Evolutionary conservation across 164 flowering plant genomes (phyloP).

Genomic region (Tinospora cordifolia): DNA sequence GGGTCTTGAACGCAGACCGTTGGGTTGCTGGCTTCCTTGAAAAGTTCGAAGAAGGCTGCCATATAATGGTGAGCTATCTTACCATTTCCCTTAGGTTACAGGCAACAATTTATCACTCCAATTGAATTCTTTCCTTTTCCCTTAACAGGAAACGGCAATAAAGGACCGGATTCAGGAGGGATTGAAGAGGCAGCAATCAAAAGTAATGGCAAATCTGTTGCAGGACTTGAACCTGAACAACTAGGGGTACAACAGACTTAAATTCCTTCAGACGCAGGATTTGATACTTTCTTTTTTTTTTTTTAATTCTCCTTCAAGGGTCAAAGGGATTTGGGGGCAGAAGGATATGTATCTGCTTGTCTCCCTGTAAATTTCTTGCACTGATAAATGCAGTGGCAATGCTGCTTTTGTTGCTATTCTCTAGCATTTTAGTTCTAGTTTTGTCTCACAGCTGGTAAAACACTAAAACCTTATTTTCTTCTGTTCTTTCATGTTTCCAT

Average conservation of each 20-base stretch:
- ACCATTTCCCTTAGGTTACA: neutral
- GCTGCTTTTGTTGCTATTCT: no score
- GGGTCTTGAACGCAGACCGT: conserved; percentile 89
- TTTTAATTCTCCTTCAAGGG: no score
- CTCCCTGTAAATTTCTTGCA: no score
- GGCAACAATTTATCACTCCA: neutral
- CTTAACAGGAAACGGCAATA: conserved; percentile 24
- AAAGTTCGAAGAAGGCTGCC: conserved; percentile 85
- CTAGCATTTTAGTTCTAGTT: no score
- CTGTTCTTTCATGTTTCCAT: no score
- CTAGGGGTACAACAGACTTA: neutral
- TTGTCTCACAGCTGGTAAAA: no score
- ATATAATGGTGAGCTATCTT: conserved; percentile 44
- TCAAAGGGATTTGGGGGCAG: no score
- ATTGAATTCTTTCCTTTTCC: neutral
- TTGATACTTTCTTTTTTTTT: no score
- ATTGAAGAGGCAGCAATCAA: conserved; percentile 18
- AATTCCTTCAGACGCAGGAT: neutral
- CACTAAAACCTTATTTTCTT: no score
- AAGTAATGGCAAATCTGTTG: neutral
- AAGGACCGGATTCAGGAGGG: conserved; percentile 28
- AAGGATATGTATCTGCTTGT: no score
- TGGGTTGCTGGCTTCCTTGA: conserved; percentile 75
- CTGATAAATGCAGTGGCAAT: no score
- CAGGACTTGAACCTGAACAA: neutral